Base-by-base conservation (phyloP, 352 stramenopile species). In the Phytophthora colocasiae region DNA sequence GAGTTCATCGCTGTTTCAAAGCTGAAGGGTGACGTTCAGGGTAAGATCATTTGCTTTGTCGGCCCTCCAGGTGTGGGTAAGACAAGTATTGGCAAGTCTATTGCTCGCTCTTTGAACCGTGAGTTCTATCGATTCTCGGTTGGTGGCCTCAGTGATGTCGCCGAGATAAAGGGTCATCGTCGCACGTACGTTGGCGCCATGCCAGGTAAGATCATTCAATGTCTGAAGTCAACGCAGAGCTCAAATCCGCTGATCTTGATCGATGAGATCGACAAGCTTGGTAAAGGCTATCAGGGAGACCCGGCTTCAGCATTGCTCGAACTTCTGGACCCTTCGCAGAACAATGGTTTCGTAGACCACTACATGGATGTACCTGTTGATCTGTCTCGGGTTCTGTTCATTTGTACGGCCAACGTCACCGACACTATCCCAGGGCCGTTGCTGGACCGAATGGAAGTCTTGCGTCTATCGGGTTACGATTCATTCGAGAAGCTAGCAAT, bases 1-100 rank as follows among this genome's bases (percentile, higher is more conserved):
- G 96, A 99, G 81, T 99, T 99, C 66, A 98, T 99, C 63, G 98
- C 98, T 1, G 97, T 99, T 10, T 98, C 96, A 7, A 99, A 99
- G 72, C 81, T 99, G 5, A 91, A 90, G 64, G 97, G 97, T 24
- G 89, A 89, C 49, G 93, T 99, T 2, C 93, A 99, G 72, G 98
- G 98, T 39, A 99, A 99, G 73, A 99, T 99, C 51, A 71, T 99
- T 14, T 99, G 96, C 65, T 92, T 99, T 34, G 92, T 97, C 11
- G 98, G 97, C 4, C 97, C 97, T 26, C 95, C 96, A 46, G 95
- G 94, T 52, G 95, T 97, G 8, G 95, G 92, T 45, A 98, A 98
- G 74, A 97, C 91, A 2, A 96, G 89, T 64, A 99, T 99, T 53
- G 98, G 97, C 11, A 96, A 98, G 57, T 98, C 91, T 38, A 98